A percentile compares a stretch with the other conserved stretches of the same genome.
Conservation (phyloP, 176 grass and related monocot genomes). For the Aegilops speltoides region DNA sequence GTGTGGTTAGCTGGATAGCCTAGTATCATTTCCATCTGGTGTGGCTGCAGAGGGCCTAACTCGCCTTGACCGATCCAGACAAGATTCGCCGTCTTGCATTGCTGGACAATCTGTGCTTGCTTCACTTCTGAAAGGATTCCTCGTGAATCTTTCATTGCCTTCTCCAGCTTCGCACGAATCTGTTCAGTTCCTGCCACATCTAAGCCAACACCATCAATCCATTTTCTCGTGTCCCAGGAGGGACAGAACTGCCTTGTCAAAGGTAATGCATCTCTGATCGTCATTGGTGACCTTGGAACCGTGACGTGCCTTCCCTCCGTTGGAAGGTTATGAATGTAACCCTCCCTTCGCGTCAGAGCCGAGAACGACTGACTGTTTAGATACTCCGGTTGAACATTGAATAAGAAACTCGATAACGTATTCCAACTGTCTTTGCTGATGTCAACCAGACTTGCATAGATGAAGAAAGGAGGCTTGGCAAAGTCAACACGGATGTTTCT, state of each 20-base stretch:
- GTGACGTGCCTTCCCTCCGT: constrained; percentile 26
- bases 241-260: constrained; percentile 62
- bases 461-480: constrained; percentile 57
- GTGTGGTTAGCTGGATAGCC: constrained; percentile 69
- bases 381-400: constrained; percentile 64
- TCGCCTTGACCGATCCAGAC: constrained; percentile 59
- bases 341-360: constrained; percentile 57
- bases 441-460: constrained; percentile 69
- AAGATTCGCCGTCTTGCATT: constrained; percentile 62
- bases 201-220: constrained; percentile 34
- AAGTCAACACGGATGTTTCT: not conserved
- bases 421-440: constrained; percentile 50
- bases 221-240: constrained; percentile 68
- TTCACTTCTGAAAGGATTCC: constrained; percentile 49
- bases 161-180: constrained; percentile 49
- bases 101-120: constrained; percentile 42
- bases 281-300: constrained; percentile 55
- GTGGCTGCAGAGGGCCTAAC: constrained; percentile 57
- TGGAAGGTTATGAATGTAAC: constrained; percentile 89
- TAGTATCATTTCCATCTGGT: constrained; percentile 57
- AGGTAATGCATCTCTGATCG: constrained; percentile 53
- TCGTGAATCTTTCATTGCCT: constrained; percentile 44
- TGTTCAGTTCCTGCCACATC: constrained; percentile 29
- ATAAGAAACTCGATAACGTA: constrained; percentile 58
- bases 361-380: constrained; percentile 65